phyloP scores from a whole-genome alignment of 371 early-diverging fungal genomes.

The Syncephalastrum monosporum region DNA sequence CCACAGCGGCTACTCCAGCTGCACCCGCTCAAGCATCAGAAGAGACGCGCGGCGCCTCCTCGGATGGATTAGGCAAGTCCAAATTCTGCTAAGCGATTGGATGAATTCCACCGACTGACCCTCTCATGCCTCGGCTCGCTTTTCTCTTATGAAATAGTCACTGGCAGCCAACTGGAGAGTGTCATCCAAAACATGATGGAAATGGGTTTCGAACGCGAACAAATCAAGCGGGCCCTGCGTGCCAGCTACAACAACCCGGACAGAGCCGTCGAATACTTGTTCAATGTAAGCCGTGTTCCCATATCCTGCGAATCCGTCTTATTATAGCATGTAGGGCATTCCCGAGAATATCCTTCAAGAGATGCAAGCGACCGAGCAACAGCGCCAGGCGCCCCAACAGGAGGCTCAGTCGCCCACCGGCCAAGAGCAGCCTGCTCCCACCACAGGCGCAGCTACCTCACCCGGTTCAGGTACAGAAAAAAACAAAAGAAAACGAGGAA shows the following conservation, averaged over 20 bases:
- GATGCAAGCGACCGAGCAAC: conserved; percentile 19
- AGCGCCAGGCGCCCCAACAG: conserved; percentile 1
- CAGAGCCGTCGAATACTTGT: conserved; percentile 94
- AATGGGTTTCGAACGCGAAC: conserved; percentile 92
- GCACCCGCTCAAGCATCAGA: conserved; percentile 28
- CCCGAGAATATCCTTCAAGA: conserved; percentile 43
- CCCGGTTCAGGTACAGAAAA: conserved; percentile 5
- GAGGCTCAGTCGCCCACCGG: background rate
- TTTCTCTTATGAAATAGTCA: conserved; percentile 34
- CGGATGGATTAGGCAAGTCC: too few relatives aligned
- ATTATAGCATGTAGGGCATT: conserved; percentile 40
- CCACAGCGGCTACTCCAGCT: conserved; percentile 18
- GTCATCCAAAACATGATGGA: conserved; percentile 88
- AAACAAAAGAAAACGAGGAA: background rate
- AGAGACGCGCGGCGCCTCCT: too few relatives aligned
- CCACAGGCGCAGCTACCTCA: conserved; percentile 37
- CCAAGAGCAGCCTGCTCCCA: conserved; percentile 30
- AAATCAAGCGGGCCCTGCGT: conserved; percentile 88
- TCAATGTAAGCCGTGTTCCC: conserved; percentile 59
- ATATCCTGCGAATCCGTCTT: too few relatives aligned
- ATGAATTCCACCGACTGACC: conserved; percentile 4
- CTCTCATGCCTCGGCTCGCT: conserved; percentile 24
- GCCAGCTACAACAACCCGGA: conserved; percentile 97
- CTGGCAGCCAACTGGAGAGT: conserved; percentile 71
- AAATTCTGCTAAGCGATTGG: too few relatives aligned